A percentile compares a stretch with the other conserved stretches of the same genome.
Conservation (phyloP, 2,329 filamentous ascomycete species). For the Exophiala oligosperma region DNA sequence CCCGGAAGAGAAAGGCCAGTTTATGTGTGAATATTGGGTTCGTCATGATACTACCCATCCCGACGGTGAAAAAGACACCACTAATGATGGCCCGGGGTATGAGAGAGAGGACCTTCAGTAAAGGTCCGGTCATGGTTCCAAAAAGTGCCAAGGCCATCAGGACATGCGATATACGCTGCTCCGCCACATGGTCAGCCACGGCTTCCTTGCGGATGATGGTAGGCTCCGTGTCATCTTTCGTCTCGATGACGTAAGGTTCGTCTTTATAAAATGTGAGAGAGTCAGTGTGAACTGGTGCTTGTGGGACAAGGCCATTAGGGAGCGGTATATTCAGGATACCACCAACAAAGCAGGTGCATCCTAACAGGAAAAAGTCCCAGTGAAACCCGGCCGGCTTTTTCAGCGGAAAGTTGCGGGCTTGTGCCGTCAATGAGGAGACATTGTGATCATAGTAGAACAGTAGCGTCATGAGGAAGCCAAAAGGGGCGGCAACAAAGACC, state of each 20-base stretch:
- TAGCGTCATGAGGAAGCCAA: constrained; percentile 54
- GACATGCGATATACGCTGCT: constrained; percentile 58
- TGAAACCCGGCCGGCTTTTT: constrained; percentile 62
- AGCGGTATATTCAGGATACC: constrained; percentile 59
- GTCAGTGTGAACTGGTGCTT: constrained; percentile 60
- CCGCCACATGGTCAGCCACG: constrained; percentile 51
- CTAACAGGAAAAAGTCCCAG: constrained; percentile 61
- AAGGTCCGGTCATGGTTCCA: constrained; percentile 58
- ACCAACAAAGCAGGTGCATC: constrained; percentile 55
- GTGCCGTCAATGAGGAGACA: constrained; percentile 50
- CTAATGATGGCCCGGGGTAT: constrained; percentile 57
- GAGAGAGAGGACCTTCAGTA: constrained; percentile 54
- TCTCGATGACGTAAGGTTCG: constrained; percentile 42
- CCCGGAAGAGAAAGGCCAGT: constrained; percentile 49
- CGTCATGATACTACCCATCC: constrained; percentile 51
- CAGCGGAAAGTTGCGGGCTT: constrained; percentile 57
- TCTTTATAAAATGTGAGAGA: constrained; percentile 48
- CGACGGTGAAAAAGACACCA: constrained; percentile 61
- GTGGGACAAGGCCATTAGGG: constrained; percentile 60
- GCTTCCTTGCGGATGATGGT: constrained; percentile 48
- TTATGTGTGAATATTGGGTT: constrained; percentile 55
- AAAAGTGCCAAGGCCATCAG: constrained; percentile 56
- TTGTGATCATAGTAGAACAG: constrained; percentile 59
- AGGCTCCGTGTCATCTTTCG: constrained; percentile 40
- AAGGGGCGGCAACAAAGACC: constrained; percentile 55